Base-by-base conservation (phyloP, 768 basidiomycete species). In the Tricholoma hemisulphureum region DNA sequence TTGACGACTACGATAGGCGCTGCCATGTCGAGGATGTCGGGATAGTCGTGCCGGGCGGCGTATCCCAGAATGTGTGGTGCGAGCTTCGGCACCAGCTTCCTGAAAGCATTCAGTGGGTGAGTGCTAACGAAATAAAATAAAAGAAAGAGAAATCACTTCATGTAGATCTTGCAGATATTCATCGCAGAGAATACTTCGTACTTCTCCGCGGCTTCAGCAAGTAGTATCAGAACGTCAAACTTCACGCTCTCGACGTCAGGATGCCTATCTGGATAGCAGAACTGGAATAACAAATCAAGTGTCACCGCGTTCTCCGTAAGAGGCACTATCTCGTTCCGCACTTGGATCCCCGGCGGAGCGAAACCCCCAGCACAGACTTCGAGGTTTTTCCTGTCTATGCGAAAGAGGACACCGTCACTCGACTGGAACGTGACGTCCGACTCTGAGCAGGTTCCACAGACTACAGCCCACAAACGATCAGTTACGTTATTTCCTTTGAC, bases 141-240 rank as follows among this genome's bases (percentile, higher is more conserved):
- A 8, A 31, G 16, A n/a, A 26, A 10, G 6, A 10, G 45, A 9
- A 18, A 11, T 34, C 16, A 59, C 54, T 28, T 37, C 54, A 59
- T 59, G 9, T 32, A 51, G 4, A 55, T 29, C 50, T 45, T 56
- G 50, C 58, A 59, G 20, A 59, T 51, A 3, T 46, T 35, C 49
- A 56, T 59, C 2, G 54, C 54, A 16, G 35, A 18, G 23, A 35
- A 51, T 4, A 59, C 26, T 6, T 32, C 34, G 23, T 59, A 59
- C 23, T 59, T 59, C 41, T 59, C 58, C 1, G 41, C 58, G 6
- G 58, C 58, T 14, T 55, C 37, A 16, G 58, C 51, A 16, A 59
- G 32, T 2, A 21, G 16, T 11, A 28, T 48, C 10, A 62, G 52
- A 3, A 50, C 51, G 10, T 35, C 45, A 35, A 59, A 56, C 5